These are phyloP conservation scores for Yamadazyma dushanensis DNA, from an alignment of 1,139 yeast genomes.

Conservation along the genomic window DNA sequence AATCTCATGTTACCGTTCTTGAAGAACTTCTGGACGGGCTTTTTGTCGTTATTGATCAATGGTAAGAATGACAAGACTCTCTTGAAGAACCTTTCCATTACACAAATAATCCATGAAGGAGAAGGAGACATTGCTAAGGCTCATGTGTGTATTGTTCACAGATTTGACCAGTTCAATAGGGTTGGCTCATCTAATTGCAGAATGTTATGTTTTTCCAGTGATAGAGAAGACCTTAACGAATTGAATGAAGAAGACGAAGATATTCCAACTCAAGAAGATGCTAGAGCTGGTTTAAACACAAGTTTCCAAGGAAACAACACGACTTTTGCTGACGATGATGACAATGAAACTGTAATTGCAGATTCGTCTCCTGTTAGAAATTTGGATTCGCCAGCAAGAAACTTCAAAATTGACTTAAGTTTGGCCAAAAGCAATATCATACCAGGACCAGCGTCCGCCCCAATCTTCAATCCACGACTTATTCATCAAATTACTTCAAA, in stretches of 20 bases:
- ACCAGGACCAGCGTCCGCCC: constrained; percentile 40
- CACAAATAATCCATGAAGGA: constrained; percentile 31
- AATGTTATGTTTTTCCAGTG: constrained; percentile 7
- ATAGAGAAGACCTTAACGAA: constrained; percentile 9
- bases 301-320: not conserved
- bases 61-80: constrained; percentile 32
- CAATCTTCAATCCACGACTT: constrained; percentile 29
- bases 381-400: constrained; percentile 17
- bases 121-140: constrained; percentile 15
- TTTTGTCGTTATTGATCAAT: constrained; percentile 34
- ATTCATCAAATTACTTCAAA: constrained; percentile 7
- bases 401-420: constrained; percentile 22
- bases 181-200: constrained; percentile 12
- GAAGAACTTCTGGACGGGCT: constrained; percentile 42
- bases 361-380: constrained; percentile 37
- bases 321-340: constrained; percentile 20
- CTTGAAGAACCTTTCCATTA: constrained; percentile 19
- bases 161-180: constrained; percentile 17
- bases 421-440: constrained; percentile 10
- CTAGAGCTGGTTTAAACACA: no score
- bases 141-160: constrained; percentile 32
- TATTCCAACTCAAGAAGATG: constrained; percentile 5
- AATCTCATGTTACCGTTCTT: constrained; percentile 41
- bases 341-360: constrained; percentile 43
- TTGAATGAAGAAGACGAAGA: constrained; percentile 12